phyloP scores from a whole-genome alignment of 169 alveolate genomes.

The Plasmodium ovale region DNA sequence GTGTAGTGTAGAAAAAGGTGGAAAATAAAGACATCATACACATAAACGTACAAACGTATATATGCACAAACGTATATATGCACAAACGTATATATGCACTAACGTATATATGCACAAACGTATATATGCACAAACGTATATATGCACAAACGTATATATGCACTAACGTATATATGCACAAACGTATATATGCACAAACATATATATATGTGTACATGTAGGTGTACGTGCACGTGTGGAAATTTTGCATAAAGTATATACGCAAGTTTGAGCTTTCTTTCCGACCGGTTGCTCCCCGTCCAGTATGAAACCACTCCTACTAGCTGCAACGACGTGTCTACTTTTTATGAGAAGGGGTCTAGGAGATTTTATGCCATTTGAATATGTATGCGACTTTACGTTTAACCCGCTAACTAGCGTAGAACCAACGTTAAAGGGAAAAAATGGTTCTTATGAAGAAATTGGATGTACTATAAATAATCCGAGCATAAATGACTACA shows the following conservation, averaged over 20 bases:
- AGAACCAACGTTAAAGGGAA: conserved; percentile 2
- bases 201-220: too few species aligned
- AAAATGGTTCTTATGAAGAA: background rate
- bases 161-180: too few species aligned
- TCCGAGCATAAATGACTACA: background rate
- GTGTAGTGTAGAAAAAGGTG: too few species aligned
- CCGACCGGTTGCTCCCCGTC: too few species aligned
- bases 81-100: background rate
- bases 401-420: conserved; percentile 40
- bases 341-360: background rate
- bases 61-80: conserved; percentile 1
- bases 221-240: too few species aligned
- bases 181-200: too few species aligned
- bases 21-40: too few species aligned
- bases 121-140: too few species aligned
- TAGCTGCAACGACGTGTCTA: background rate
- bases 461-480: conserved; percentile 25
- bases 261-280: too few species aligned
- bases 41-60: background rate
- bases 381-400: conserved; percentile 20
- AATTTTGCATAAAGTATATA: too few species aligned
- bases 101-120: too few species aligned
- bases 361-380: background rate
- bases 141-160: too few species aligned
- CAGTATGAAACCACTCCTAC: background rate